Base-by-base conservation (phyloP, 2,329 filamentous ascomycete genomes). In the Scopulariopsis brevicaulis region DNA sequence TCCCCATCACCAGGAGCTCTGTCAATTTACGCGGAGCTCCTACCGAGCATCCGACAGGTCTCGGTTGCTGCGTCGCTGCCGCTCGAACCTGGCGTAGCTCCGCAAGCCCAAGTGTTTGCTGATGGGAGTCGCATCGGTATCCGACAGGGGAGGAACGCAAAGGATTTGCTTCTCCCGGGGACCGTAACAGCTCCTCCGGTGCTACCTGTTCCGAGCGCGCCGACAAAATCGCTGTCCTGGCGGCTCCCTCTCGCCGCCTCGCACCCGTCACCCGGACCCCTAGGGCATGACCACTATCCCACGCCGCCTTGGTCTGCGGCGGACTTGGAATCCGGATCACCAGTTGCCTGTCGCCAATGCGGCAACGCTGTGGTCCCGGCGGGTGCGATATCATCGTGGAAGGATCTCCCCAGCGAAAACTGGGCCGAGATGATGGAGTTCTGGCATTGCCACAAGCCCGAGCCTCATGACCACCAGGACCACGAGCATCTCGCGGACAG, bases 371-470 rank as follows among this genome's bases (percentile, higher is more conserved):
- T 83, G 20, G 70, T 83, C 14, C 48, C 64, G 1, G 58, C 64
- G 3, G 72, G 68, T 8, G 63, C 56, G 3, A 74, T 83, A 8
- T 73, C 70, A 46, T 70, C 73, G 43, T 99, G 94, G 93, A 96
- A 93, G 71, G 91, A 99, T 67, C 75, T 99, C 20, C 94, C 94
- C 0, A 96, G 91, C 67, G 91, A 96, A 65, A 93, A 96, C 66
- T 99, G 94, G 94, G 95, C 94, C 0, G 94, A 99, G 73, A 96
- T 99, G 92, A 99, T 99, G 94, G 95, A 99, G 70, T 96, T 99
- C 64, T 99, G 94, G 94, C 95, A 99, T 71, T 99, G 94, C 67
- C 94, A 99, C 71, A 97, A 97, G 71, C 94, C 95, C 46, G 79
- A 85, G 60, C 76, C 84, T 58, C 62, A 69, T 35, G 43, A 28